phyloP scores from a whole-genome alignment of 306 rosid species.

The Fragaria vesca region DNA sequence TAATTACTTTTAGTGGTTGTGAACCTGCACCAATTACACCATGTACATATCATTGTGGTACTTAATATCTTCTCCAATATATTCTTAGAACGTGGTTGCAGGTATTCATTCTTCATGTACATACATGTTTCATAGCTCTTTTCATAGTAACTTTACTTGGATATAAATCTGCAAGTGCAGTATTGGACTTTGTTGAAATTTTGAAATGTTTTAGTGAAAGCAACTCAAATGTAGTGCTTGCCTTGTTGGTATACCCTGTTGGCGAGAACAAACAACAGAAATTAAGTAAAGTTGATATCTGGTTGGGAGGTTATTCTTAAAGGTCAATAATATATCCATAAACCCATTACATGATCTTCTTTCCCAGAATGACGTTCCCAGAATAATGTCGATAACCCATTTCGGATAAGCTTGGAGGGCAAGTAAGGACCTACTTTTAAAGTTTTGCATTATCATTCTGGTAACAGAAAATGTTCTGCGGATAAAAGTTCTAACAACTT shows the following conservation, averaged over 20 bases:
- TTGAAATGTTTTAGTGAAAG: not conserved
- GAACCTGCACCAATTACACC: not conserved
- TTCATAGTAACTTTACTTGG: not conserved
- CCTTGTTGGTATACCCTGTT: not conserved
- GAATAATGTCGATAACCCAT: not conserved
- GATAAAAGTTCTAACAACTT: conserved; percentile 1
- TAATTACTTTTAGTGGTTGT: not conserved
- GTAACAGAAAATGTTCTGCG: not conserved
- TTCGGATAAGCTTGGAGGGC: not conserved
- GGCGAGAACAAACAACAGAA: not conserved
- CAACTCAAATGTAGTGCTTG: not conserved
- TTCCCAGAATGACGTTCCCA: not conserved
- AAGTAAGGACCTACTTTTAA: not conserved
- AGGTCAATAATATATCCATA: not conserved
- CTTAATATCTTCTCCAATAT: not conserved
- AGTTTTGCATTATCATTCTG: not conserved
- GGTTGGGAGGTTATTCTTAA: conserved; percentile 1
- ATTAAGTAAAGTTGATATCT: not conserved
- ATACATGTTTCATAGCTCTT: not conserved
- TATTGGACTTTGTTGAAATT: not conserved
- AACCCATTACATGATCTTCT: not conserved
- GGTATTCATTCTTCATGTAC: not conserved
- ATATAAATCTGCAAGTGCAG: not conserved
- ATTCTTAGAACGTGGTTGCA: not conserved
- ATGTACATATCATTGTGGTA: not conserved